Base-by-base conservation (phyloP, 2,329 filamentous ascomycete genomes). In the Bipolaris cookei region DNA sequence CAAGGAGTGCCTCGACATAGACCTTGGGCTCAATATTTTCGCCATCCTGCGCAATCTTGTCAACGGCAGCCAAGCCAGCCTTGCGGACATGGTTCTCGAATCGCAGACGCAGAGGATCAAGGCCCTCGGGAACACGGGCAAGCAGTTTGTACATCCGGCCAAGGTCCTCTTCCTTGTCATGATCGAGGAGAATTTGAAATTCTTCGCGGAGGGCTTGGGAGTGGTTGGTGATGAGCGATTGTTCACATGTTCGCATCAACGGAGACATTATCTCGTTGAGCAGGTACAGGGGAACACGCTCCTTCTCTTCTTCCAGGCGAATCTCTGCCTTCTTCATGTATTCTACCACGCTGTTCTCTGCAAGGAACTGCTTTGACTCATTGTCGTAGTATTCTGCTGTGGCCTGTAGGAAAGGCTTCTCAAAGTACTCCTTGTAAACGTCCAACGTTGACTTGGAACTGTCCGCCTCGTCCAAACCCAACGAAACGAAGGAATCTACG, bases 281-380 rank as follows among this genome's bases (percentile, higher is more conserved):
- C 43, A 99, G 83, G 72, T 96, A 99, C 72, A 98, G 87, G 64
- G 88, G 88, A 8, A 99, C 95, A 23, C 95, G 91, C 73, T 94
- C 91, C 79, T 96, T 95, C 77, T 99, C 95, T 77, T 99, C 95
- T 6, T 91, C 87, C 59, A 99, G 80, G 30, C 95, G 88, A 39
- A 87, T 80, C 79, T 98, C 94, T 0, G 95, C 96, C 84, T 99
- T 99, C 83, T 98, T 98, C 95, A 99, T 98, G 79, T 98, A 99
- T 74, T 99, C 95, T 32, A 99, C 93, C 3, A 99, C 92, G 62
- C 90, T 96, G 76, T 99, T 99, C 77, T 98, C 94, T 10, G 92
- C 91, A 32, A 99, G 87, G 73, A 99, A 99, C 62, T 92, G 90
- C 69, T 92, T 91, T 18, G 95, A 98, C 76, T 99, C 96, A 43